Conservation (phyloP, 2,329 filamentous ascomycete species). For the Herpomyces periplanetae region DNA sequence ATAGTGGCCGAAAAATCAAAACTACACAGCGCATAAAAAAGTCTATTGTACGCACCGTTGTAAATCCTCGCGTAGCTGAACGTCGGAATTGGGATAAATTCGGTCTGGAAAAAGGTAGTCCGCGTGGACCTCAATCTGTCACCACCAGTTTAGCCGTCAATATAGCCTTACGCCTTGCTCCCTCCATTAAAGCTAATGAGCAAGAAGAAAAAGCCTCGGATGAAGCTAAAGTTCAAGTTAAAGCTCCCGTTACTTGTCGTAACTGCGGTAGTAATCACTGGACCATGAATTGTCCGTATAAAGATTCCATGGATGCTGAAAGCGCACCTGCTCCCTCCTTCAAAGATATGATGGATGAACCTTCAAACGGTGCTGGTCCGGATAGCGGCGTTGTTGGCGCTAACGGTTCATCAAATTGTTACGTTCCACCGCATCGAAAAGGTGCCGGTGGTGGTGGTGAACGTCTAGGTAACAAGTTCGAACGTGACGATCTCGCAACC, state of each 20-base stretch:
- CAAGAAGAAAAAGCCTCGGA: conserved; percentile 26
- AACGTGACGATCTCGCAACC: conserved; percentile 81
- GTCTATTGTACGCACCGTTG: conserved; percentile 56
- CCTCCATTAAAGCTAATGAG: conserved; percentile 19
- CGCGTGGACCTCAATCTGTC: conserved; percentile 39
- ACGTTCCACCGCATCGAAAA: conserved; percentile 72
- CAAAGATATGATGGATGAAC: conserved; percentile 11
- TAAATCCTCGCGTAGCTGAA: conserved; percentile 86
- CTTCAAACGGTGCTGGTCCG: conserved; percentile 9
- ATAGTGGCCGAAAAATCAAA: conserved; percentile 81
- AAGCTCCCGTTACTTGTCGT: too few species aligned
- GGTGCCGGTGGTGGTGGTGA: conserved; percentile 24
- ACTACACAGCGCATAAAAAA: conserved; percentile 80
- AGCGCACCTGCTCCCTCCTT: conserved; percentile 7
- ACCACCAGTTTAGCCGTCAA: conserved; percentile 88
- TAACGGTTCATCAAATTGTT: conserved; percentile 31
- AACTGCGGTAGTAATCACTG: conserved; percentile 98
- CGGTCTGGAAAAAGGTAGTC: conserved; percentile 50
- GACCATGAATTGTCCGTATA: conserved; percentile 93
- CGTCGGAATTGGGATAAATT: conserved; percentile 81
- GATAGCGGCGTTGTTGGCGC: conserved; percentile 14
- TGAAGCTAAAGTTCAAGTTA: conserved; percentile 99
- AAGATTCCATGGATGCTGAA: conserved; percentile 87
- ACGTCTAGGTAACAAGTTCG: conserved; percentile 66
- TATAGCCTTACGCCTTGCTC: conserved; percentile 61